Evolutionary conservation across 495 filamentous ascomycete genomes (phyloP).

Genomic region (Trichoderma gamsii): DNA sequence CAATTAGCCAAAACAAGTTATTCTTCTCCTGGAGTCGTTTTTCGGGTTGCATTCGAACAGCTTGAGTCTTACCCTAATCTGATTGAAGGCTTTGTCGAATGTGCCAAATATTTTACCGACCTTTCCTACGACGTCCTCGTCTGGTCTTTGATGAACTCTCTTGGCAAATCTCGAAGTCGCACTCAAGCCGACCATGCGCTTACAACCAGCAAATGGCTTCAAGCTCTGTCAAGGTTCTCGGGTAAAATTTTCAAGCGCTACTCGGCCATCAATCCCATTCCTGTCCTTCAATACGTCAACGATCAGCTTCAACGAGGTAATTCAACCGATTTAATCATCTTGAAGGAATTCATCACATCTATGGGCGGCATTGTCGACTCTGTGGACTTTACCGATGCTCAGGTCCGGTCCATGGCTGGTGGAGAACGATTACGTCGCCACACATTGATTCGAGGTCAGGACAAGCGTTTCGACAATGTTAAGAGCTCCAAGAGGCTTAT

Average conservation of each 20-base stretch:
- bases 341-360: slow-evolving; percentile 78
- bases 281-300: slow-evolving; percentile 83
- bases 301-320: slow-evolving; percentile 74
- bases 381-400: slow-evolving; percentile 75
- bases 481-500: slow-evolving; percentile 69
- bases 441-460: slow-evolving; percentile 68
- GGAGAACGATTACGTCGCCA: slow-evolving; percentile 72
- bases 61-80: slow-evolving; percentile 90
- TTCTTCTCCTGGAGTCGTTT: slow-evolving; percentile 83
- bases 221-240: slow-evolving; percentile 75
- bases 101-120: slow-evolving; percentile 84
- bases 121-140: slow-evolving; percentile 89
- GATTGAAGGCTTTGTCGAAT: slow-evolving; percentile 87
- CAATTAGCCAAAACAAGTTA: slow-evolving; percentile 81
- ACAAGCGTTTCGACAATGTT: slow-evolving; percentile 61
- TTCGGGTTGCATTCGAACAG: slow-evolving; percentile 75
- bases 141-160: slow-evolving; percentile 75
- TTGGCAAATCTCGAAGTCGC: slow-evolving; percentile 68
- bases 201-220: slow-evolving; percentile 82
- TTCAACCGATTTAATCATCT: slow-evolving; percentile 77
- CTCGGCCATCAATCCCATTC: slow-evolving; percentile 73
- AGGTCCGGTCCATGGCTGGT: slow-evolving; percentile 79
- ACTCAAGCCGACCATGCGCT: slow-evolving; percentile 75
- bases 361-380: slow-evolving; percentile 91
- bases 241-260: slow-evolving; percentile 81